A percentile compares a stretch with the other conserved stretches of the same genome.
phyloP scores from a whole-genome alignment of 305 asterid species.

The Fraxinus baroniana region DNA sequence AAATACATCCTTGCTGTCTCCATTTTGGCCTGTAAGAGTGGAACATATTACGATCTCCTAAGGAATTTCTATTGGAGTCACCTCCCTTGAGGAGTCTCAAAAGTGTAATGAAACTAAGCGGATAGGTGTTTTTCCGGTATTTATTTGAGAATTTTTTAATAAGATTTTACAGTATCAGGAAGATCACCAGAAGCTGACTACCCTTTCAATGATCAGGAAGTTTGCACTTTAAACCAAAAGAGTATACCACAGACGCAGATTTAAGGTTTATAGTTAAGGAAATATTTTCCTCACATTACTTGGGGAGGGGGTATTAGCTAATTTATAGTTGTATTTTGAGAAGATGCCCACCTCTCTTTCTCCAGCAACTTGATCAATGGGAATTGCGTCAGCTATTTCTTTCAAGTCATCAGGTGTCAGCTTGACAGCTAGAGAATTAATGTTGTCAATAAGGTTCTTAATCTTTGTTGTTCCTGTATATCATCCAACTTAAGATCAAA shows the following conservation, averaged over 20 bases:
- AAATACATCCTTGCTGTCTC: too few relatives aligned
- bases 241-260: neutral
- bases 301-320: conserved; percentile 35
- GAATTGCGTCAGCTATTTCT: conserved; percentile 38
- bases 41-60: too few relatives aligned
- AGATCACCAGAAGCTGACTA: too few relatives aligned
- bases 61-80: too few relatives aligned
- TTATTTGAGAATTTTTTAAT: too few relatives aligned
- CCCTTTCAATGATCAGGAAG: neutral
- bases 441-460: conserved; percentile 37
- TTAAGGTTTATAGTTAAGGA: neutral
- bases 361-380: conserved; percentile 40
- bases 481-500: neutral
- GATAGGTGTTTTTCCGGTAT: too few relatives aligned
- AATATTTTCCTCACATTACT: neutral
- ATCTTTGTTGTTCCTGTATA: conserved; percentile 47
- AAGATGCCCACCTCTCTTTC: conserved; percentile 26
- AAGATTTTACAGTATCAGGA: too few relatives aligned
- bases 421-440: conserved; percentile 39
- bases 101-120: too few relatives aligned
- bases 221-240: neutral
- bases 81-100: too few relatives aligned
- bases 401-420: conserved; percentile 43
- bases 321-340: conserved; percentile 20
- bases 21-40: too few relatives aligned